Conservation (phyloP, 192 early-diverging fungal species). For the Glomus cerebriforme region DNA sequence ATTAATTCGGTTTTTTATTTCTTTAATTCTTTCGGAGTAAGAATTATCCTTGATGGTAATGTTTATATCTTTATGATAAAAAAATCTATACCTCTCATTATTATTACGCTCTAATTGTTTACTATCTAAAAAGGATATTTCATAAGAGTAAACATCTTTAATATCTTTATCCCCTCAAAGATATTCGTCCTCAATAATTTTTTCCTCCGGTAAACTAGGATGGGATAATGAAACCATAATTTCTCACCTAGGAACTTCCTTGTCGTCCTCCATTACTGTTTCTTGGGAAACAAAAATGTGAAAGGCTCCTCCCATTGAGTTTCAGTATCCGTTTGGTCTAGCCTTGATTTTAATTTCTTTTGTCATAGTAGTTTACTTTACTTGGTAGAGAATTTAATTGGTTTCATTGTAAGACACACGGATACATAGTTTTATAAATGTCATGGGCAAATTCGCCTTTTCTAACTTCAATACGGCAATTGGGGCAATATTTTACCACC, state of each 20-base stretch:
- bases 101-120: background rate
- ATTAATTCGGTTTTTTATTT: background rate
- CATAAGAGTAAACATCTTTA: background rate
- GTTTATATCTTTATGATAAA: background rate
- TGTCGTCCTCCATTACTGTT: background rate
- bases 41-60: background rate
- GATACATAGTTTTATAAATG: too few relatives aligned
- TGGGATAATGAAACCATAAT: background rate
- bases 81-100: background rate
- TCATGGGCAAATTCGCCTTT: too few relatives aligned
- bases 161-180: background rate
- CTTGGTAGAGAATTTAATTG: too few relatives aligned
- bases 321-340: background rate
- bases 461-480: too few relatives aligned
- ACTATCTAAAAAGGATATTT: conserved; percentile 11
- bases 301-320: background rate
- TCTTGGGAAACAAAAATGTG: conserved; percentile 2
- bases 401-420: too few relatives aligned
- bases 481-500: too few relatives aligned
- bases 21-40: background rate
- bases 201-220: background rate
- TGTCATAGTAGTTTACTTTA: too few relatives aligned
- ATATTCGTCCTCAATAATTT: background rate
- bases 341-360: background rate
- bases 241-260: background rate